Evolutionary conservation across 768 basidiomycete species (phyloP), one percentile per base, ranked within the genome.

Genomic region (Boletus coccyginus): DNA sequence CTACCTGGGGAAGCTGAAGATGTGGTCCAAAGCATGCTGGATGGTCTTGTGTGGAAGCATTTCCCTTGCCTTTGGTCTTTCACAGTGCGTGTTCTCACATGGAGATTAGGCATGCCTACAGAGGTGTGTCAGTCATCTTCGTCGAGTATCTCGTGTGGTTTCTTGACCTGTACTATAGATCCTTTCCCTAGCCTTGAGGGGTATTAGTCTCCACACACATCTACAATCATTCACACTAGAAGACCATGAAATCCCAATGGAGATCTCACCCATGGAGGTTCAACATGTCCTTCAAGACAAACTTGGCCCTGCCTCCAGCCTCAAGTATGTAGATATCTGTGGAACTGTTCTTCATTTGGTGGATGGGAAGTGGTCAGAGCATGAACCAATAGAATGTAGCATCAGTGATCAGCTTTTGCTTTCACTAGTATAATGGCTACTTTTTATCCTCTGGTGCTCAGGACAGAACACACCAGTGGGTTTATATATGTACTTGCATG

Each of bases 401-500:
- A 9, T 10, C 32, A 44, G 44, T 10, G 16, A 32, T 10, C n/a
- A 16, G 33, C 2, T 45, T 14, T 14, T 31, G 17, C 2, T 50
- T 31, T 17, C 13, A n/a, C n/a, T n/a, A n/a, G n/a, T n/a, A n/a
- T 14, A 13, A 3, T 9, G 10, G 11, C 10, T 16, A 24, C 14
- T 13, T 14, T 10, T 33, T 33, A 33, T 33, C 12, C 10, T 2
- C 32, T 31, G n/a, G 1, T 21, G 2, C n/a, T 64, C 31, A 69
- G 19, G 52, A 58, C 13, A 70, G n/a, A 13, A 7, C 67, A 67
- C 36, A 82, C 63, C 32, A 85, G 66, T 0, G 68, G 59, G 46
- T 84, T n/a, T n/a, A n/a, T n/a, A n/a, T 78, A 0, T 83, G 82
- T 2, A 77, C 74, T 36, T 70, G 67, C 16, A 86, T 81, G 0